Percentiles rank a stretch among this genome's conserved stretches.
phyloP scores from a whole-genome alignment of 768 basidiomycete species.

The Russula dissimulans region DNA sequence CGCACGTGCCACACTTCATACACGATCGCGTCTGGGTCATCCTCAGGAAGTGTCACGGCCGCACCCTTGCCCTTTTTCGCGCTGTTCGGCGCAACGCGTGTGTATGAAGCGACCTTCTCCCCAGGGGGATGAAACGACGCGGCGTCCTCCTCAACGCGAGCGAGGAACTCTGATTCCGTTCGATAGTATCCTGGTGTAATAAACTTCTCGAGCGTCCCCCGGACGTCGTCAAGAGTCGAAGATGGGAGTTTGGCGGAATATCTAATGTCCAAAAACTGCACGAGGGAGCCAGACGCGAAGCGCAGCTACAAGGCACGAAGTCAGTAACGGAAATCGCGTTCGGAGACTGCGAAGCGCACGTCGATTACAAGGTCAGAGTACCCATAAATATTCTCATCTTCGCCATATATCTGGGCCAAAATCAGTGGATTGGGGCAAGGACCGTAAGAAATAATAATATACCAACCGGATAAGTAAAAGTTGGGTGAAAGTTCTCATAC shows the following conservation, averaged over 20 bases:
- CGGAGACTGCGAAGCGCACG: slow-evolving; percentile 36
- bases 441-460: neutral
- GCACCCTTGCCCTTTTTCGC: slow-evolving; percentile 49
- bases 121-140: slow-evolving; percentile 68
- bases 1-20: slow-evolving; percentile 90
- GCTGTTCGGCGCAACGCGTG: slow-evolving; percentile 38
- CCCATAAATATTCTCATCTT: slow-evolving; percentile 94
- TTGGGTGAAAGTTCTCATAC: slow-evolving; percentile 67
- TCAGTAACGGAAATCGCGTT: neutral
- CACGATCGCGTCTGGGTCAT: slow-evolving; percentile 53
- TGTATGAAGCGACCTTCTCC: slow-evolving; percentile 66
- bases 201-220: slow-evolving; percentile 63
- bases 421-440: neutral
- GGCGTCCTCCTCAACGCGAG: slow-evolving; percentile 73
- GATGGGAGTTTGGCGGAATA: slow-evolving; percentile 58
- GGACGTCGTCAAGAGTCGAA: slow-evolving; percentile 80
- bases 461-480: slow-evolving; percentile 89
- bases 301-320: slow-evolving; percentile 44
- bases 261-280: slow-evolving; percentile 60
- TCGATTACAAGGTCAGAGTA: slow-evolving; percentile 79
- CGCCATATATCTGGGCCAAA: slow-evolving; percentile 71
- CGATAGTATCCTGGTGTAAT: slow-evolving; percentile 77
- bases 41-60: slow-evolving; percentile 35
- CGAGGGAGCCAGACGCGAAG: slow-evolving; percentile 82
- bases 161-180: slow-evolving; percentile 54